These are phyloP conservation scores for Rhizodiscina lignyota DNA, from an alignment of 495 filamentous ascomycete species.

Conservation along the genomic window DNA sequence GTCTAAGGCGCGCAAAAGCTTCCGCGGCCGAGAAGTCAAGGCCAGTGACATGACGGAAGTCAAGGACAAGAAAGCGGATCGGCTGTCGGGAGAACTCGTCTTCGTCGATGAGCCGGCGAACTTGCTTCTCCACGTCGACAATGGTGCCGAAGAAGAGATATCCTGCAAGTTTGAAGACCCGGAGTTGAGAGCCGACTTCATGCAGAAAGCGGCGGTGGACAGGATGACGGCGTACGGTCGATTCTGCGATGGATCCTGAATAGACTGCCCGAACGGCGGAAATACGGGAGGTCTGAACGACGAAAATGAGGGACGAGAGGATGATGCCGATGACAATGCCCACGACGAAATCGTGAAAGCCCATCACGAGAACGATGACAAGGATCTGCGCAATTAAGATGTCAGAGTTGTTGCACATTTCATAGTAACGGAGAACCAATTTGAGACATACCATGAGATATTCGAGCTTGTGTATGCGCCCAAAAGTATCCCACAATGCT, in stretches of 20 bases:
- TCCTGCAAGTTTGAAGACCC: conserved; percentile 77
- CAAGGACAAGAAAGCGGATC: conserved; percentile 80
- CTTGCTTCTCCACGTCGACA: conserved; percentile 76
- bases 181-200: conserved; percentile 71
- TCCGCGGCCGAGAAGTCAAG: conserved; percentile 93
- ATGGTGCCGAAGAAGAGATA: conserved; percentile 97
- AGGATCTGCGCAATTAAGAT: conserved; percentile 37
- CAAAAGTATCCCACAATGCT: conserved; percentile 74
- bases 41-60: conserved; percentile 76
- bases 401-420: background rate
- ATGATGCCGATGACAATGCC: conserved; percentile 87
- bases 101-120: conserved; percentile 64
- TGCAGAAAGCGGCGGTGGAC: conserved; percentile 75
- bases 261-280: conserved; percentile 77
- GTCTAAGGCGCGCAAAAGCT: conserved; percentile 80
- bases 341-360: conserved; percentile 84
- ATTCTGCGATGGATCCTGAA: conserved; percentile 71
- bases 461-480: conserved; percentile 68
- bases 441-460: conserved; percentile 58
- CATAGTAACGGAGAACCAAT: background rate
- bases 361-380: conserved; percentile 91
- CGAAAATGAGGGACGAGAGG: conserved; percentile 75
- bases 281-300: conserved; percentile 77
- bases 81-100: conserved; percentile 58
- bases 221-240: conserved; percentile 79